phyloP scores from a whole-genome alignment of 139 green algal species.

The Haematococcus sp. region DNA sequence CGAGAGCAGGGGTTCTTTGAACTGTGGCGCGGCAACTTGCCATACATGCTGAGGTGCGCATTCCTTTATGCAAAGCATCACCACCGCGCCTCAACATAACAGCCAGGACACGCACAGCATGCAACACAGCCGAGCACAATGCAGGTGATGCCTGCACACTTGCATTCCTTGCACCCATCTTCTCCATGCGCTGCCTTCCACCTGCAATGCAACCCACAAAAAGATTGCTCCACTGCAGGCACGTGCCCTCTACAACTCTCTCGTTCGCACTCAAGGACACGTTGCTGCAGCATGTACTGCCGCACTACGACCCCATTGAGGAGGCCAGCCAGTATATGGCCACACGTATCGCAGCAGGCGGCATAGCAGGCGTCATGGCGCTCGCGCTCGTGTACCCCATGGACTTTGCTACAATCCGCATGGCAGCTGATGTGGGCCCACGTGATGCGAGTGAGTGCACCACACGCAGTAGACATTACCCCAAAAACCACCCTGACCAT shows the following conservation, averaged over 20 bases:
- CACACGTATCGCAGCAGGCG: slow-evolving; percentile 19
- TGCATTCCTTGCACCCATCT: too few relatives aligned
- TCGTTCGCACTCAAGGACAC: slow-evolving; percentile 50
- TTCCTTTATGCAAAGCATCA: too few relatives aligned
- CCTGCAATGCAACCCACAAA: too few relatives aligned
- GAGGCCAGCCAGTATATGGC: neutral
- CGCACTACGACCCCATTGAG: neutral
- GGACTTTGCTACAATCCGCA: slow-evolving; percentile 43
- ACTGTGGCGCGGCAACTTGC: slow-evolving; percentile 38
- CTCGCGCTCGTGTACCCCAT: slow-evolving; percentile 44
- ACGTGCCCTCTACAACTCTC: slow-evolving; percentile 34
- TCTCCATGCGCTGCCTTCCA: too few relatives aligned
- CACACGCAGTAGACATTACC: too few relatives aligned
- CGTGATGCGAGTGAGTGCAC: too few relatives aligned
- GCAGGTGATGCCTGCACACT: too few relatives aligned
- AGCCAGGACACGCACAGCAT: too few relatives aligned
- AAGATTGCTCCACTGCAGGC: slow-evolving; percentile 5
- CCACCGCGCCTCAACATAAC: too few relatives aligned
- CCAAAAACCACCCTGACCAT: too few relatives aligned
- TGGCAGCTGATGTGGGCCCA: slow-evolving; percentile 7
- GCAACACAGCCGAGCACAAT: too few relatives aligned
- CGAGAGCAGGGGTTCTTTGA: slow-evolving; percentile 28
- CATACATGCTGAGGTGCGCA: slow-evolving; percentile 40
- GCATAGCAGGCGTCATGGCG: slow-evolving; percentile 27
- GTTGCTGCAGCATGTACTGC: slow-evolving; percentile 3